phyloP scores from a whole-genome alignment of 257 asterid species.

The Gentiana macrophylla region DNA sequence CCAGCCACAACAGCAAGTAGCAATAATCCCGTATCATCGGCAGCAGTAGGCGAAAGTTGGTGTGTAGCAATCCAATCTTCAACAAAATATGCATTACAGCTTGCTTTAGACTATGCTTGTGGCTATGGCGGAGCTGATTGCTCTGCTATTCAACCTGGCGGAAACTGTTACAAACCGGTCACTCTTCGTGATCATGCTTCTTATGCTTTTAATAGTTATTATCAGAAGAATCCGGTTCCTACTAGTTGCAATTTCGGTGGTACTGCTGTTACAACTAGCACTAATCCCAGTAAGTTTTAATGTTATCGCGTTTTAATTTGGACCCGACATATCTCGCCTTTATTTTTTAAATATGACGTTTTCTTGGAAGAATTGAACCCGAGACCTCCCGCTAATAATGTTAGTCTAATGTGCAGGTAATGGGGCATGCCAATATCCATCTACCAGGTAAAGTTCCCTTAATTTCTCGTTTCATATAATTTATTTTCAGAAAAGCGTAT shows the following conservation, averaged over 20 bases:
- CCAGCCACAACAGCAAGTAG: slow-evolving; percentile 31
- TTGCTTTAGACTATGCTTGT: slow-evolving; percentile 68
- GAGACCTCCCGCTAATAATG: too few relatives aligned
- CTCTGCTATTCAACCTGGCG: slow-evolving; percentile 41
- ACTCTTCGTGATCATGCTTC: slow-evolving; percentile 49
- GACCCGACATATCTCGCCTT: too few relatives aligned
- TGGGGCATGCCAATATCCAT: slow-evolving; percentile 50
- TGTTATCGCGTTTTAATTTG: too few relatives aligned
- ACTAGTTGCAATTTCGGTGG: slow-evolving; percentile 74
- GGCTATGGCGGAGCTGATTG: slow-evolving; percentile 66
- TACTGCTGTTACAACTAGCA: slow-evolving; percentile 50
- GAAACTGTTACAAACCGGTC: slow-evolving; percentile 40
- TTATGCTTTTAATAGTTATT: slow-evolving; percentile 53
- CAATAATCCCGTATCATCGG: slow-evolving; percentile 20
- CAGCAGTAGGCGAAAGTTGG: slow-evolving; percentile 41
- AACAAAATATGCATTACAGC: slow-evolving; percentile 37
- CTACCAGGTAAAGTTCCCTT: slow-evolving; percentile 44
- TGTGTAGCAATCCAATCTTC: slow-evolving; percentile 62
- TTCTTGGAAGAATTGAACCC: too few relatives aligned
- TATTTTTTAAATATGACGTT: too few relatives aligned
- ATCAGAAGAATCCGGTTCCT: slow-evolving; percentile 61
- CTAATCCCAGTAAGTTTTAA: slow-evolving; percentile 54
- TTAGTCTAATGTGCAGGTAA: slow-evolving; percentile 38
- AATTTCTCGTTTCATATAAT: not conserved
- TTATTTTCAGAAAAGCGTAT: too few relatives aligned